Percentiles rank a stretch among this genome's conserved stretches.
These are phyloP conservation scores for Rhodotorula sp. DNA, from an alignment of 1,284 basidiomycete species.

Conservation along the genomic window DNA sequence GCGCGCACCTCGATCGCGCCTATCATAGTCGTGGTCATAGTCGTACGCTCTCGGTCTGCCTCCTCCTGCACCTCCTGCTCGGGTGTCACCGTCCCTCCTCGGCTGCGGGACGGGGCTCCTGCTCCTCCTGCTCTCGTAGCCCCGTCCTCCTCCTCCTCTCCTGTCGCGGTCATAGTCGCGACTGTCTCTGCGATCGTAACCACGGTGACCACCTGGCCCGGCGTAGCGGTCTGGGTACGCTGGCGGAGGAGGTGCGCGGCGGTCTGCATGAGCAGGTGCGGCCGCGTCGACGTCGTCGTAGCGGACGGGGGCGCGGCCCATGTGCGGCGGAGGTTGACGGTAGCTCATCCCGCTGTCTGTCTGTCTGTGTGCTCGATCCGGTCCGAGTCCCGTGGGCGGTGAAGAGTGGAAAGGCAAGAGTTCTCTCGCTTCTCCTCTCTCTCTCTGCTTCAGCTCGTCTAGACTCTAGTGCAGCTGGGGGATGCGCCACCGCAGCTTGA, in stretches of 20 bases:
- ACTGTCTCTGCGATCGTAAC: background rate
- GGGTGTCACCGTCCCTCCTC: conserved; percentile 3
- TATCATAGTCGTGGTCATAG: conserved; percentile 12
- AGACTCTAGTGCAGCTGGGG: background rate
- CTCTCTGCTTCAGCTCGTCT: background rate
- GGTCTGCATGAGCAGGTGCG: background rate
- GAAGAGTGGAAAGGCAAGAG: no score
- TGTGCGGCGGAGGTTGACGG: conserved; percentile 2
- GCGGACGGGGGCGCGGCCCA: background rate
- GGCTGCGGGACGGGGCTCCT: conserved; percentile 14
- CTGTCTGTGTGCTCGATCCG: no score
- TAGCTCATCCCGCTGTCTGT: background rate
- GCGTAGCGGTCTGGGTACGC: conserved; percentile 1
- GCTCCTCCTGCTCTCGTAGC: conserved; percentile 21
- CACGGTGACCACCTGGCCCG: background rate
- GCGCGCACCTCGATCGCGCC: background rate
- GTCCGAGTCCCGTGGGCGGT: no score
- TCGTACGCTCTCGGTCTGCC: conserved; percentile 8
- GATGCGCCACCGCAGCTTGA: background rate
- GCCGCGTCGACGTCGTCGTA: conserved; percentile 12
- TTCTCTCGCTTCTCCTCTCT: no score
- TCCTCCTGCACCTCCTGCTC: background rate
- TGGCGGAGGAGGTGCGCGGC: background rate
- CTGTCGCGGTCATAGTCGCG: background rate
- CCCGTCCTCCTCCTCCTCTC: background rate